Conservation (phyloP, 768 basidiomycete species). For the Punctularia strigosozonata region DNA sequence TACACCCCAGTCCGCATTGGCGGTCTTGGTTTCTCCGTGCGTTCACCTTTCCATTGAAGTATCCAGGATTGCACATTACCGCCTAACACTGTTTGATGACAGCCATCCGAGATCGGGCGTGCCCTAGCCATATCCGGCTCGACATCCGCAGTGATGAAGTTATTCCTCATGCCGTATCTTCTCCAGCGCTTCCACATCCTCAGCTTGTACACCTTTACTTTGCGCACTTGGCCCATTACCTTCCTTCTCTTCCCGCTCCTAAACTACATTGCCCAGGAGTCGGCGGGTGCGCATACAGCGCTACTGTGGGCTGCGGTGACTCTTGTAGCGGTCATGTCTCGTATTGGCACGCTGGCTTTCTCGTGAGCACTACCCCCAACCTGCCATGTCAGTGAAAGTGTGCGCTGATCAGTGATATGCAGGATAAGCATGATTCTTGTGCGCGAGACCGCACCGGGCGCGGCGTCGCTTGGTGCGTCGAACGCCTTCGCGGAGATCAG, state of each 20-base stretch:
- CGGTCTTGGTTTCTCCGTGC: slow-evolving; percentile 47
- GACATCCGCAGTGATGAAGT: slow-evolving; percentile 37
- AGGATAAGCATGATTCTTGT: slow-evolving; percentile 51
- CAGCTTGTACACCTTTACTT: slow-evolving; percentile 41
- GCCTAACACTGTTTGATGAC: slow-evolving; percentile 3
- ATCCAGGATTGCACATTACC: not conserved
- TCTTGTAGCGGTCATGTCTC: no score
- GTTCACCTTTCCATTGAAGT: slow-evolving; percentile 12
- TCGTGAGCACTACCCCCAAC: slow-evolving; percentile 28
- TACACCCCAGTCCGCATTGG: slow-evolving; percentile 48
- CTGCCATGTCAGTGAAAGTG: not conserved
- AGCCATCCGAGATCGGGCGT: slow-evolving; percentile 51
- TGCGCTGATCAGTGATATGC: slow-evolving; percentile 2
- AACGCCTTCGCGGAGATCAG: not conserved
- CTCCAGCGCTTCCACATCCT: slow-evolving; percentile 38
- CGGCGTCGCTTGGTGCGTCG: not conserved
- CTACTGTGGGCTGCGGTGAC: slow-evolving; percentile 40
- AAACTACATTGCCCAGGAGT: no score
- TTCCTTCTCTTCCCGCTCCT: slow-evolving; percentile 40
- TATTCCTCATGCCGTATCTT: slow-evolving; percentile 43
- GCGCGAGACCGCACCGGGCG: not conserved
- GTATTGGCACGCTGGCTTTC: slow-evolving; percentile 36
- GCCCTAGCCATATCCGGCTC: slow-evolving; percentile 41
- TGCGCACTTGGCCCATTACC: slow-evolving; percentile 42
- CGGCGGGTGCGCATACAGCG: slow-evolving; percentile 12